These are phyloP conservation scores for Cordyceps sp. DNA, from an alignment of 2,329 filamentous ascomycete genomes.

Conservation along the genomic window DNA sequence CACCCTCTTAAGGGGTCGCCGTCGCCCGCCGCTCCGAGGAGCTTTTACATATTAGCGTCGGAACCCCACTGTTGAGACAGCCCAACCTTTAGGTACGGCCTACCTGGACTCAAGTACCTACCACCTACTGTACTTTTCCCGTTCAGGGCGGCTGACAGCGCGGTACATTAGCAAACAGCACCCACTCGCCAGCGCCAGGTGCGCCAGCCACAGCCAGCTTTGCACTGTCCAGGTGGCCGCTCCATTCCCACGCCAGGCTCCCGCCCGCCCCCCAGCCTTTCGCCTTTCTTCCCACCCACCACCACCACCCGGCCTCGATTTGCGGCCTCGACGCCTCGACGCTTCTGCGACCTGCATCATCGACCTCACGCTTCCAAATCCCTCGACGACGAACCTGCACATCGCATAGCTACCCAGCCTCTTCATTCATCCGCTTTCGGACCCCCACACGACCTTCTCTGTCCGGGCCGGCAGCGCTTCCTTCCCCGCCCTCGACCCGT, in stretches of 20 bases:
- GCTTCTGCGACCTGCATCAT: slow-evolving; percentile 2
- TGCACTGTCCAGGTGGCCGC: slow-evolving; percentile 1
- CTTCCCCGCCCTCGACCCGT: too few relatives aligned
- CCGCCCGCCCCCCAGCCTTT: slow-evolving; percentile 12
- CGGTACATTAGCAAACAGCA: neutral
- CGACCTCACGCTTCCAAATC: neutral
- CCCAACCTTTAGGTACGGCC: neutral
- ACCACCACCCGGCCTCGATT: slow-evolving; percentile 4
- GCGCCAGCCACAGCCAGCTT: slow-evolving; percentile 11
- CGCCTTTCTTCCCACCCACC: slow-evolving; percentile 8
- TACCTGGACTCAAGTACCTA: too few relatives aligned
- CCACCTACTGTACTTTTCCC: too few relatives aligned
- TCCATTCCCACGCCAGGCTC: too few relatives aligned
- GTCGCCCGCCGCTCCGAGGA: too few relatives aligned
- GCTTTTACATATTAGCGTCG: neutral
- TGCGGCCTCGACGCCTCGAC: neutral
- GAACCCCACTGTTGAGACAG: slow-evolving; percentile 1
- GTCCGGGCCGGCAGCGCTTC: too few relatives aligned
- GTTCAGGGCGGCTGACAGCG: too few relatives aligned
- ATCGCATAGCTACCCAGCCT: too few relatives aligned
- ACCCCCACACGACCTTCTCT: too few relatives aligned
- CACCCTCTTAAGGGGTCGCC: too few relatives aligned
- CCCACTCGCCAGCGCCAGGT: neutral
- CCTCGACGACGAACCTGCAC: too few relatives aligned
- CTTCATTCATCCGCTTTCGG: too few relatives aligned